phyloP scores from a whole-genome alignment of 129 eudicot species.

The Arctium minus region DNA sequence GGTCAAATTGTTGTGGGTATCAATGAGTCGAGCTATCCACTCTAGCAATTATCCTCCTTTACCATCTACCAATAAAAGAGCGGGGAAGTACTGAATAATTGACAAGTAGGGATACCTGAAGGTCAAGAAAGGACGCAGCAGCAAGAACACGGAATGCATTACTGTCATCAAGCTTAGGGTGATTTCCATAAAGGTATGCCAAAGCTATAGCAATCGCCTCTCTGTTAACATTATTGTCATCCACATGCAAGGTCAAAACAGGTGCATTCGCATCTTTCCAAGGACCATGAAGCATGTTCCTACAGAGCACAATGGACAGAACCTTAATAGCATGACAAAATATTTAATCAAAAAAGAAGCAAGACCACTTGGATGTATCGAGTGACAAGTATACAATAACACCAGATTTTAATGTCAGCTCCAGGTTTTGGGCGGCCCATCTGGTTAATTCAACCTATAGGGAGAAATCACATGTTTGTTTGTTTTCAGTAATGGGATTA shows the following conservation, averaged over 20 bases:
- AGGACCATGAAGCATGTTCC: slow-evolving; percentile 98
- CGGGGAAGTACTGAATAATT: not conserved
- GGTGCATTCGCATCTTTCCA: slow-evolving; percentile 90
- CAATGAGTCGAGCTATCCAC: not conserved
- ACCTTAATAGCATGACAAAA: not conserved
- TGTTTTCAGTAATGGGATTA: not conserved
- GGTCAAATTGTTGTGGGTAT: not conserved
- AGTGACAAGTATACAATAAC: not conserved
- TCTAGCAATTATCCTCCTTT: not conserved
- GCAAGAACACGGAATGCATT: slow-evolving; percentile 99
- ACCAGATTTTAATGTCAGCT: not conserved
- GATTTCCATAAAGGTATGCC: slow-evolving; percentile 91
- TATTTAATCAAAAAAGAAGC: not conserved
- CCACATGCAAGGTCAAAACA: slow-evolving; percentile 61
- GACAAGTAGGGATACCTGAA: slow-evolving; percentile 59
- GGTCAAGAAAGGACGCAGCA: slow-evolving; percentile 98
- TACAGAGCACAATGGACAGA: slow-evolving; percentile 23
- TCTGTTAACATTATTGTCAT: slow-evolving; percentile 80
- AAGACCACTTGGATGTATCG: not conserved
- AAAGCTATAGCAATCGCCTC: slow-evolving; percentile 90
- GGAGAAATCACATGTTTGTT: not conserved
- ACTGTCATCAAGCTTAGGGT: slow-evolving; percentile 89
- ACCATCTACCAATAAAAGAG: not conserved
- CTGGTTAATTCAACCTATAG: not conserved
- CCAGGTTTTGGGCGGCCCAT: too few relatives aligned